Percentiles rank a stretch among this genome's conserved stretches.
phyloP scores from a whole-genome alignment of 2,329 filamentous ascomycete species.

The Penicillium capsulatum region DNA sequence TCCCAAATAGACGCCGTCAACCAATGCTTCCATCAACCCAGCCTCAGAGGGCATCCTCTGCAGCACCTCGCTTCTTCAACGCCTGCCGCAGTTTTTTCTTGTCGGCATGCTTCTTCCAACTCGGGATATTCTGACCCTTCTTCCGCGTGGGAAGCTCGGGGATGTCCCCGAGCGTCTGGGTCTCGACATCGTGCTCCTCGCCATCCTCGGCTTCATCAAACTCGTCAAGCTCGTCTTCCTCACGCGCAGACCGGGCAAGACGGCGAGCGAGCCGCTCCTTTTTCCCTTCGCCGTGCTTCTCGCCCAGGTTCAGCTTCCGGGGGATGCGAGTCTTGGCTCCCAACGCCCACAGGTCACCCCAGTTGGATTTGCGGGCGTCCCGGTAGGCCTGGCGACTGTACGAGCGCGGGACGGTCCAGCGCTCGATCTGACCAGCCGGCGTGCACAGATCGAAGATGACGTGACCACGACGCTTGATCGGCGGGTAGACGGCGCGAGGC shows the following conservation, averaged over 20 bases:
- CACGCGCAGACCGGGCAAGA: constrained; percentile 19
- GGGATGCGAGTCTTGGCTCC: constrained; percentile 79
- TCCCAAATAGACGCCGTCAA: too few species aligned
- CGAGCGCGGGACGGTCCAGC: constrained; percentile 85
- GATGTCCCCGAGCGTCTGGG: constrained; percentile 2
- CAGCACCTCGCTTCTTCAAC: constrained; percentile 33
- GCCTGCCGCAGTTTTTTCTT: constrained; percentile 43
- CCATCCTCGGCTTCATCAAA: constrained; percentile 27
- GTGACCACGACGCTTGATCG: constrained; percentile 83
- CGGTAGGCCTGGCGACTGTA: constrained; percentile 80
- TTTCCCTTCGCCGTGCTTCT: constrained; percentile 38
- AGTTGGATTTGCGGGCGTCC: constrained; percentile 82
- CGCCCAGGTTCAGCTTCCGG: constrained; percentile 59
- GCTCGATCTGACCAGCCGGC: constrained; percentile 75
- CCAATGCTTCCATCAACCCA: not conserved
- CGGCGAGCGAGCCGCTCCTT: constrained; percentile 40
- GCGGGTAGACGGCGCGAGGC: constrained; percentile 71
- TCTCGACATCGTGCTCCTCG: constrained; percentile 17
- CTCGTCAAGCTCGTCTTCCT: constrained; percentile 18
- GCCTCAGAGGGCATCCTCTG: constrained; percentile 8
- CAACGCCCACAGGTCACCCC: constrained; percentile 94
- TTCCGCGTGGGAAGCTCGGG: constrained; percentile 25
- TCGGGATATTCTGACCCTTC: constrained; percentile 36
- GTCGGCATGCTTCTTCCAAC: constrained; percentile 43
- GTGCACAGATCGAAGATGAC: constrained; percentile 90